These are phyloP conservation scores for Moricandia moricandioides DNA, from an alignment of 345 rosid species.

Conservation along the genomic window DNA sequence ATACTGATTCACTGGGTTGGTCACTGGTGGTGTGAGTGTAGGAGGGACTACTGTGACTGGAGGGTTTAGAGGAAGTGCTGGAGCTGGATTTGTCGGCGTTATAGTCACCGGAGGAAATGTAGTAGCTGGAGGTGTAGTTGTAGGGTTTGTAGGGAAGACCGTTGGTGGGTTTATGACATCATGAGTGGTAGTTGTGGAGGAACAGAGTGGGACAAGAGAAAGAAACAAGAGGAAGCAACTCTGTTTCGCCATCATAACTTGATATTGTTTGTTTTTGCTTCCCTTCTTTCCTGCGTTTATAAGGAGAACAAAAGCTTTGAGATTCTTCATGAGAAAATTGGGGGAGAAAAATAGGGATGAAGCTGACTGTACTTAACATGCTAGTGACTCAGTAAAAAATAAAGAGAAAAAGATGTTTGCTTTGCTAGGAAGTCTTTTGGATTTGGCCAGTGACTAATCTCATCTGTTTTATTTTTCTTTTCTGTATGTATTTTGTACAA, in stretches of 20 bases:
- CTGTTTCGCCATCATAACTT: constrained; percentile 46
- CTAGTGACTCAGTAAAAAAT: constrained; percentile 33
- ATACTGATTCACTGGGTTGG: constrained; percentile 56
- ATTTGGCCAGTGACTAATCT: constrained; percentile 29
- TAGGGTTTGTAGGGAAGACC: constrained; percentile 43
- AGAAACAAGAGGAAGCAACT: constrained; percentile 41
- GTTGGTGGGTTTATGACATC: constrained; percentile 47
- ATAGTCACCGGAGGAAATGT: constrained; percentile 38
- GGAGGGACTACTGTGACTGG: constrained; percentile 49
- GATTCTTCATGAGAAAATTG: constrained; percentile 25
- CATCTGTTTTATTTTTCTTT: constrained; percentile 21
- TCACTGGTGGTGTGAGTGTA: constrained; percentile 48
- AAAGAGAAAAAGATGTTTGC: constrained; percentile 43
- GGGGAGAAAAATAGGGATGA: constrained; percentile 22
- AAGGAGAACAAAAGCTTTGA: constrained; percentile 37
- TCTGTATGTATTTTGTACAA: constrained; percentile 6
- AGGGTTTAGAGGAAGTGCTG: constrained; percentile 38
- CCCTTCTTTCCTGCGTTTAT: constrained; percentile 26
- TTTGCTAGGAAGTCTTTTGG: constrained; percentile 56
- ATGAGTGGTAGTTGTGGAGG: constrained; percentile 39
- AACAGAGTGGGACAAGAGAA: constrained; percentile 41
- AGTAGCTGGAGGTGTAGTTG: constrained; percentile 46
- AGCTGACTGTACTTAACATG: constrained; percentile 40
- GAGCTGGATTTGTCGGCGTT: constrained; percentile 49
- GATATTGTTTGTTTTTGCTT: constrained; percentile 9